Evolutionary conservation across 768 basidiomycete genomes (phyloP).

Genomic region (Tricholoma terreum): DNA sequence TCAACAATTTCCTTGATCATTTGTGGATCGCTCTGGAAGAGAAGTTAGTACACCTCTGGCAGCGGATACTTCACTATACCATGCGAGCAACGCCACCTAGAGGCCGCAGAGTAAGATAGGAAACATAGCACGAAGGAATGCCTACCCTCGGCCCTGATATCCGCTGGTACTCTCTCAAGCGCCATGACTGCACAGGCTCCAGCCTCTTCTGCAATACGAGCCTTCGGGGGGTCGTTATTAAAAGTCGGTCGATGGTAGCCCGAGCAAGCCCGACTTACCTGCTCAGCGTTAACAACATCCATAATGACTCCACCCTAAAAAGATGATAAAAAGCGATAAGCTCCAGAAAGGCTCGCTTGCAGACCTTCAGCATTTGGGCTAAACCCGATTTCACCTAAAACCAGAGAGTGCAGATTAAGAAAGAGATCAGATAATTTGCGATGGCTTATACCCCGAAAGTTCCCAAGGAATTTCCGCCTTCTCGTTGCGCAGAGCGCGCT

Average conservation of each 20-base stretch:
- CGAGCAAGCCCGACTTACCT: conserved; percentile 28
- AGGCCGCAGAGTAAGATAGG: background rate
- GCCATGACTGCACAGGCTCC: conserved; percentile 99
- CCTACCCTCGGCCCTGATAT: conserved; percentile 77
- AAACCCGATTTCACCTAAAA: conserved; percentile 86
- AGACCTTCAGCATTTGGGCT: conserved; percentile 94
- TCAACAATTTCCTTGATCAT: conserved; percentile 97
- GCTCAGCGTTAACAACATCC: conserved; percentile 87
- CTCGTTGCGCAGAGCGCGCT: conserved; percentile 47
- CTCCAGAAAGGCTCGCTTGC: conserved; percentile 12
- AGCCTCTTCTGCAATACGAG: conserved; percentile 94
- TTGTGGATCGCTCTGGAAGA: conserved; percentile 76
- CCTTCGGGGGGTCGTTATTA: conserved; percentile 42
- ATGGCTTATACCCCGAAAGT: conserved; percentile 57
- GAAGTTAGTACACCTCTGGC: conserved; percentile 11
- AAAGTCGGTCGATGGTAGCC: conserved; percentile 1
- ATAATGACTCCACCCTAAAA: conserved; percentile 84
- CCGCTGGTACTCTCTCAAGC: conserved; percentile 90
- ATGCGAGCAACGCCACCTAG: conserved; percentile 90
- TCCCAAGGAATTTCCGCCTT: conserved; percentile 60
- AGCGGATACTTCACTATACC: conserved; percentile 46
- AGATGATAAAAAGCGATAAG: conserved; percentile 7
- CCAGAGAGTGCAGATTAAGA: conserved; percentile 5
- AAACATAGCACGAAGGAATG: background rate
- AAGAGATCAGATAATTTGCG: conserved; percentile 2